These are phyloP conservation scores for Ulvella scutata DNA, from an alignment of 139 green algal genomes.

Conservation along the genomic window DNA sequence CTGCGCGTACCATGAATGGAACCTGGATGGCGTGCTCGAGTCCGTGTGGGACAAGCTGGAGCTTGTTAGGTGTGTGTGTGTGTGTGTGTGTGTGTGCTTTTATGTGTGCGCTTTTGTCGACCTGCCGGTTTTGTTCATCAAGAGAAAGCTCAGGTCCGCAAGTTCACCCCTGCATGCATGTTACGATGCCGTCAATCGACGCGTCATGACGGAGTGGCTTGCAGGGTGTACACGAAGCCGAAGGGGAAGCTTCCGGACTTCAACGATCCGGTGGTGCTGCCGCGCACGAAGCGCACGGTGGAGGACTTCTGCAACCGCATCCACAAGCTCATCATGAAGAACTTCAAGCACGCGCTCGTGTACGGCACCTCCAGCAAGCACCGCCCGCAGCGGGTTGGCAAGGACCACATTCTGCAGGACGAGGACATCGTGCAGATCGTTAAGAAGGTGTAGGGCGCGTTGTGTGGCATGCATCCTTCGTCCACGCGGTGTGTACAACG, in stretches of 20 bases:
- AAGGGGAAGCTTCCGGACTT: constrained; percentile 93
- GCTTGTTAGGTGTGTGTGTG: constrained; percentile 31
- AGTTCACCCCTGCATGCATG: too few species aligned
- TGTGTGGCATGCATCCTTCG: too few species aligned
- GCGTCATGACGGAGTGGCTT: too few species aligned
- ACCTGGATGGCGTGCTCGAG: constrained; percentile 86
- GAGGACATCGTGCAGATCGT: constrained; percentile 96
- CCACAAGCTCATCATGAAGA: constrained; percentile 72
- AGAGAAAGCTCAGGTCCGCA: too few species aligned
- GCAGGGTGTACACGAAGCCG: constrained; percentile 79
- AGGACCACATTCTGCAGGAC: constrained; percentile 83
- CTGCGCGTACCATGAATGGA: constrained; percentile 78
- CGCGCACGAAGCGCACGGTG: constrained; percentile 42
- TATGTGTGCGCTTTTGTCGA: neutral
- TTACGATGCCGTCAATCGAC: too few species aligned
- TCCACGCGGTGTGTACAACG: too few species aligned
- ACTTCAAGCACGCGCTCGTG: constrained; percentile 90
- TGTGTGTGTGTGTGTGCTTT: too few species aligned
- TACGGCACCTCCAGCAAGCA: constrained; percentile 83
- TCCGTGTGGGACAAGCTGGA: constrained; percentile 95
- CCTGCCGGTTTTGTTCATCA: neutral
- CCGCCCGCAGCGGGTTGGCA: constrained; percentile 84
- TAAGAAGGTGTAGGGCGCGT: constrained; percentile 48
- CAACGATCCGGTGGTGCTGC: constrained; percentile 86
- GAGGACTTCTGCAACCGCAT: constrained; percentile 93